Evolutionary conservation across 371 early-diverging fungal genomes (phyloP).

Genomic region (Parasitella parasitica): DNA sequence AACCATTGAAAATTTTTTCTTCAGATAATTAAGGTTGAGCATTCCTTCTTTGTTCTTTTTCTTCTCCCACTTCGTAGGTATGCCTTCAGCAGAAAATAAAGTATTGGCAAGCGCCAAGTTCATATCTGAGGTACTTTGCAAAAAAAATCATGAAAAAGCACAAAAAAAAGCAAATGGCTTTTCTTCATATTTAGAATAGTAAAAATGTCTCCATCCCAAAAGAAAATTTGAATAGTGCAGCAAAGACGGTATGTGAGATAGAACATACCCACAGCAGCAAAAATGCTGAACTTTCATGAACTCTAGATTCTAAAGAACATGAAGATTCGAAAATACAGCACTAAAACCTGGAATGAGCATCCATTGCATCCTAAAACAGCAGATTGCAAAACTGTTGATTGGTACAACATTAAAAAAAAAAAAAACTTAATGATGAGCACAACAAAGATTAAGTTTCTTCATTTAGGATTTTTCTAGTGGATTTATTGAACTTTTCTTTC

Average conservation of each 20-base stretch:
- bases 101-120: conserved; percentile 62
- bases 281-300: background rate
- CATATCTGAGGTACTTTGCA: conserved; percentile 48
- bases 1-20: background rate
- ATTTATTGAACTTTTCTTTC: conserved; percentile 89
- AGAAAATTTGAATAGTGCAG: conserved; percentile 57
- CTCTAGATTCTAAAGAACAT: conserved; percentile 63
- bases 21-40: background rate
- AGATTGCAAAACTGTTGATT: conserved; percentile 62
- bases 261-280: background rate
- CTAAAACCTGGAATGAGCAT: conserved; percentile 75
- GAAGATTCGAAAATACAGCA: conserved; percentile 63
- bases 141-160: too few relatives aligned
- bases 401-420: conserved; percentile 30
- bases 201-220: conserved; percentile 61
- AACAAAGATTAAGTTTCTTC: background rate
- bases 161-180: too few relatives aligned
- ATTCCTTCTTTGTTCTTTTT: background rate
- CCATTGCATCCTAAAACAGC: conserved; percentile 67
- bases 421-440: background rate
- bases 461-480: conserved; percentile 80
- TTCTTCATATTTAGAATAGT: conserved; percentile 60
- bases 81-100: conserved; percentile 12
- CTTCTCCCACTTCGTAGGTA: background rate
- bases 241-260: conserved; percentile 42